These are phyloP conservation scores for Ascochyta lentis DNA, from an alignment of 2,329 filamentous ascomycete species.

Conservation along the genomic window DNA sequence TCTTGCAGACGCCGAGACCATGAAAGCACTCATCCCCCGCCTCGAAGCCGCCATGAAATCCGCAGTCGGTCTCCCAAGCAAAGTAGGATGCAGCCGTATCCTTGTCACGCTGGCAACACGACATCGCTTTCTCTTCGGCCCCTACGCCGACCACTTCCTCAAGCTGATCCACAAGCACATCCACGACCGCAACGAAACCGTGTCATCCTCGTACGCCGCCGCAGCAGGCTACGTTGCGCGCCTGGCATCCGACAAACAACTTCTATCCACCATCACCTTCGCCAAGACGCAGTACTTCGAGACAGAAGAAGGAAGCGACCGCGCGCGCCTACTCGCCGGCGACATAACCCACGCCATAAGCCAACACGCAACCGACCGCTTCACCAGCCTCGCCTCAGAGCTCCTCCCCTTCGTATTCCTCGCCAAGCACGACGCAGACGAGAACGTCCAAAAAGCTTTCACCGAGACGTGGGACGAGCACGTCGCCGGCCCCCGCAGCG, in stretches of 20 bases:
- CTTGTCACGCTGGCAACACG: conserved; percentile 84
- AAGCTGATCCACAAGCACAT: conserved; percentile 80
- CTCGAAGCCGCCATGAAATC: conserved; percentile 82
- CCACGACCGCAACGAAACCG: conserved; percentile 91
- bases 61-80: conserved; percentile 89
- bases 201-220: conserved; percentile 85
- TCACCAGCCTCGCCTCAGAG: conserved; percentile 75
- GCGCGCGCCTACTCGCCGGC: conserved; percentile 74
- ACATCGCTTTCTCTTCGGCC: conserved; percentile 75
- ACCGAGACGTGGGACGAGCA: conserved; percentile 88
- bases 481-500: conserved; percentile 81
- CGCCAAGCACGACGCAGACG: conserved; percentile 82
- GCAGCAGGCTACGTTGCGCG: conserved; percentile 85
- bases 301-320: conserved; percentile 77
- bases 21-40: conserved; percentile 73
- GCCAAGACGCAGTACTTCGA: conserved; percentile 77
- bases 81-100: conserved; percentile 87
- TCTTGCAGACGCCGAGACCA: conserved; percentile 77
- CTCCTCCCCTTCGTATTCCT: conserved; percentile 89
- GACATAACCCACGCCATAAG: conserved; percentile 84
- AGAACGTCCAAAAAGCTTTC: conserved; percentile 80
- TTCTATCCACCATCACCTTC: conserved; percentile 62
- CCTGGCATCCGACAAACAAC: conserved; percentile 64
- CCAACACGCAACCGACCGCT: conserved; percentile 87
- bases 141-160: conserved; percentile 77